Evolutionary conservation across 495 filamentous ascomycete genomes (phyloP).

Genomic region (Aspergillus wentii): DNA sequence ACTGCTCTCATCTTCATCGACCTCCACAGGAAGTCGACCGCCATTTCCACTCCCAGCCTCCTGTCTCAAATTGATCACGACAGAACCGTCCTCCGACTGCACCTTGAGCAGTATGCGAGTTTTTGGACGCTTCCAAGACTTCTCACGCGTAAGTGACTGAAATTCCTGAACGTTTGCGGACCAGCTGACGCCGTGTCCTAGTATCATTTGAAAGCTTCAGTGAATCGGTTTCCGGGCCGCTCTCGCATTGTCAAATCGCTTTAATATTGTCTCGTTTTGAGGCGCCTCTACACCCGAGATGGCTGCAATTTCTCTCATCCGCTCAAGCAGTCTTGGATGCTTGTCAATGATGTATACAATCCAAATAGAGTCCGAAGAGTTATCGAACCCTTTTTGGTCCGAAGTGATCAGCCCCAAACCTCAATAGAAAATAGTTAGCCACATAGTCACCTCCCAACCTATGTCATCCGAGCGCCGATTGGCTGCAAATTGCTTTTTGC

Average conservation of each 20-base stretch:
- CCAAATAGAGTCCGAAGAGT: no score
- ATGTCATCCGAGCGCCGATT: no score
- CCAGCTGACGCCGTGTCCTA: neutral
- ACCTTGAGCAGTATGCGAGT: constrained; percentile 11
- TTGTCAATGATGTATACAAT: neutral
- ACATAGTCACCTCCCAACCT: no score
- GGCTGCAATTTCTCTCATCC: constrained; percentile 9
- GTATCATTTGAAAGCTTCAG: constrained; percentile 14
- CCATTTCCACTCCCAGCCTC: neutral
- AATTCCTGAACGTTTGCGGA: no score
- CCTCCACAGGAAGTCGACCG: constrained; percentile 11
- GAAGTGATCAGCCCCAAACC: no score
- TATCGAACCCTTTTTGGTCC: no score
- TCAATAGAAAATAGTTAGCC: no score
- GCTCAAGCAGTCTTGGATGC: constrained; percentile 1
- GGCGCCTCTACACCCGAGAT: constrained; percentile 13
- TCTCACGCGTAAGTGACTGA: constrained; percentile 12
- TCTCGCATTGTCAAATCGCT: constrained; percentile 5
- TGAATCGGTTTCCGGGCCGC: constrained; percentile 5
- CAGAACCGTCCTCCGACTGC: constrained; percentile 9
- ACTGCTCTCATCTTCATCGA: constrained; percentile 13
- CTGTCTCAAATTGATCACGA: constrained; percentile 7
- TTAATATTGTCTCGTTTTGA: constrained; percentile 13
- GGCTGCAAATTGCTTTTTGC: no score
- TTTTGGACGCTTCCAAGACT: constrained; percentile 14